Evolutionary conservation across 2,329 filamentous ascomycete species (phyloP).

Genomic region (Lachnellula subtilissima): DNA sequence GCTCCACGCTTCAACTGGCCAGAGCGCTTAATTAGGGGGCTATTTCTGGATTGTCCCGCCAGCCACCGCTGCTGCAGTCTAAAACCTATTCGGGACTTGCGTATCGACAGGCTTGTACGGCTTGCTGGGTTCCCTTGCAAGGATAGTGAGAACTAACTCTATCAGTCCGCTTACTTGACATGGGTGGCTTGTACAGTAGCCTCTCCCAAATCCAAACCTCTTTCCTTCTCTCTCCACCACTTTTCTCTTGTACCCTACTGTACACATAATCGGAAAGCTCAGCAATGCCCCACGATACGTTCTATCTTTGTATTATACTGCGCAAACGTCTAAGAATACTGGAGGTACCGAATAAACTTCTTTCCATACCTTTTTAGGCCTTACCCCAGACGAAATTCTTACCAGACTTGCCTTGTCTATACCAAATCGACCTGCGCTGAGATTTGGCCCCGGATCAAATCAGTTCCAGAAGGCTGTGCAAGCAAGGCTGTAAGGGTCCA

Average conservation of each 20-base stretch:
- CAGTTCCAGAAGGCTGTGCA: conserved; percentile 31
- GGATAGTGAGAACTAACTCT: not conserved
- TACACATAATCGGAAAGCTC: conserved; percentile 22
- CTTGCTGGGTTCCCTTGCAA: not conserved
- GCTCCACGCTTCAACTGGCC: conserved; percentile 1
- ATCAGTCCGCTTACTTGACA: not conserved
- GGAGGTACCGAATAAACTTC: conserved; percentile 20
- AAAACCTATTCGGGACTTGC: not conserved
- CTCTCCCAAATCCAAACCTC: conserved; percentile 4
- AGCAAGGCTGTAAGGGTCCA: conserved; percentile 27
- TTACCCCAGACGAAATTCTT: conserved; percentile 13
- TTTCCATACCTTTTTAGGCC: conserved; percentile 12
- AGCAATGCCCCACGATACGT: conserved; percentile 31
- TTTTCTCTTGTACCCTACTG: conserved; percentile 12
- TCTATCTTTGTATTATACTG: conserved; percentile 31
- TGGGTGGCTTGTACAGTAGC: not conserved
- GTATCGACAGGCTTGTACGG: not conserved
- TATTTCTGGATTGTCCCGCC: not conserved
- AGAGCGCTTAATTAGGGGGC: not conserved
- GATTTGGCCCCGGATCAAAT: conserved; percentile 23
- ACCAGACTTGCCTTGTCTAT: conserved; percentile 19
- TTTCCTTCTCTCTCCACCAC: conserved; percentile 11
- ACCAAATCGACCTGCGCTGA: conserved; percentile 21
- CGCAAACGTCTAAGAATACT: conserved; percentile 19
- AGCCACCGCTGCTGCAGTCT: not conserved